phyloP scores from a whole-genome alignment of 2,329 filamentous ascomycete genomes.

The Domatiomyces globalis region DNA sequence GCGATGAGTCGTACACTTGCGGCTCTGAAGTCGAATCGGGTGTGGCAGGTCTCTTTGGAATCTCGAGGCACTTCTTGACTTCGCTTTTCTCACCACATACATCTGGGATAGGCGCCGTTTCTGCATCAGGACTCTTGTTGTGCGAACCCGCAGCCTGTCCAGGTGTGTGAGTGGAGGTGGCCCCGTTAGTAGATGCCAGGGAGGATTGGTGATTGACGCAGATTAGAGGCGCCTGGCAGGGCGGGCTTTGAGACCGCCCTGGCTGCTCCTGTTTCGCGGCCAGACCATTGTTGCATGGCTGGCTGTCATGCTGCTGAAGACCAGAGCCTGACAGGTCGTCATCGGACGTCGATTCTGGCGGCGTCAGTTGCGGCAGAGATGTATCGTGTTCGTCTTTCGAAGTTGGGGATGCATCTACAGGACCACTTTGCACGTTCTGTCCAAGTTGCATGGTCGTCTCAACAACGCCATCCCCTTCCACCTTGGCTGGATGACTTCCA shows the following conservation, averaged over 20 bases:
- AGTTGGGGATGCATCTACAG: not conserved
- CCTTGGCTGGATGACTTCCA: not conserved
- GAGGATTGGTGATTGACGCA: constrained; percentile 28
- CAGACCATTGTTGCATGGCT: not conserved
- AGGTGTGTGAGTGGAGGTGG: constrained; percentile 60
- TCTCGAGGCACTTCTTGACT: not conserved
- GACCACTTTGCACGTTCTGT: not conserved
- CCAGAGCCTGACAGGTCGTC: not conserved
- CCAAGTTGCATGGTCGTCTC: not conserved
- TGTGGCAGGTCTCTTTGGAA: not conserved
- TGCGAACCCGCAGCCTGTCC: constrained; percentile 53
- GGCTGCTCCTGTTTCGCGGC: not conserved
- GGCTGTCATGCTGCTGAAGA: not conserved
- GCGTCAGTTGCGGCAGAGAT: not conserved
- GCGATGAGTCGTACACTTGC: not conserved
- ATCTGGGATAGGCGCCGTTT: constrained; percentile 22
- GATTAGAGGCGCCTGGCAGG: constrained; percentile 16
- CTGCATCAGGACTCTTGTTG: constrained; percentile 60
- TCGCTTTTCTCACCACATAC: constrained; percentile 1
- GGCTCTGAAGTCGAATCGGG: not conserved
- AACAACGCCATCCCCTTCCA: not conserved
- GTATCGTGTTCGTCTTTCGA: not conserved
- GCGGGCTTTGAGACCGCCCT: not conserved
- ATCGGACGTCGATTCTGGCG: not conserved
- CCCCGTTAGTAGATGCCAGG: constrained; percentile 51